A percentile compares a stretch with the other conserved stretches of the same genome.
Evolutionary conservation across 805 yeast genomes (phyloP).

Genomic region (Candida insectalens): DNA sequence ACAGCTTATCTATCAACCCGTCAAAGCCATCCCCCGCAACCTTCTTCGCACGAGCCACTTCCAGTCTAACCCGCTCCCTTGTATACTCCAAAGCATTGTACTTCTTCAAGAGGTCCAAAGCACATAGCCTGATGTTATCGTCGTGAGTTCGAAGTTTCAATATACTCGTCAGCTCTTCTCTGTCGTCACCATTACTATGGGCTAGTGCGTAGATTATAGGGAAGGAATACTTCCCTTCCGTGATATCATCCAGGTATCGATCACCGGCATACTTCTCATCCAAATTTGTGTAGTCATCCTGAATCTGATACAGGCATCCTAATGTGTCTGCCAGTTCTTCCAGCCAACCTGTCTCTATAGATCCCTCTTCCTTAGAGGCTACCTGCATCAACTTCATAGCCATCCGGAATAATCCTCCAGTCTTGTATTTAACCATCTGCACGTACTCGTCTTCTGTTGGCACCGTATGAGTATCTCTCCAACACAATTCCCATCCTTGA

Average conservation of each 20-base stretch:
- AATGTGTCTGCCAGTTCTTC: slow-evolving; percentile 60
- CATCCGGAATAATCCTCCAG: slow-evolving; percentile 81
- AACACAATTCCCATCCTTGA: slow-evolving; percentile 80
- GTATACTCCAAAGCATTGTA: too few relatives aligned
- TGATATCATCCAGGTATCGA: slow-evolving; percentile 75
- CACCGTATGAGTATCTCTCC: slow-evolving; percentile 61
- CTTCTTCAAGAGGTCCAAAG: too few relatives aligned
- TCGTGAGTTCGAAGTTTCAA: slow-evolving; percentile 44
- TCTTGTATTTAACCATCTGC: slow-evolving; percentile 77
- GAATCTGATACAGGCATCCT: slow-evolving; percentile 79
- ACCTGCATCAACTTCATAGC: slow-evolving; percentile 54
- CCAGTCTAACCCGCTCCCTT: too few relatives aligned
- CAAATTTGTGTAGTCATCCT: slow-evolving; percentile 76
- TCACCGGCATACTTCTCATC: slow-evolving; percentile 40
- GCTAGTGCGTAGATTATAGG: slow-evolving; percentile 60
- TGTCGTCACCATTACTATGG: slow-evolving; percentile 15
- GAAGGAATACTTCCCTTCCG: slow-evolving; percentile 83
- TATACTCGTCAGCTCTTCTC: slow-evolving; percentile 38
- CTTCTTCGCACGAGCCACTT: background rate
- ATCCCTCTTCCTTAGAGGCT: slow-evolving; percentile 6
- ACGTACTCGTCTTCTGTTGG: slow-evolving; percentile 60
- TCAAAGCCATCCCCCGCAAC: background rate
- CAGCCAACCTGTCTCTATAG: too few relatives aligned
- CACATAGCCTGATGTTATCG: slow-evolving; percentile 36
- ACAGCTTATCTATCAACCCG: background rate